phyloP scores from a whole-genome alignment of 768 basidiomycete species.

The Hericium erinaceus region DNA sequence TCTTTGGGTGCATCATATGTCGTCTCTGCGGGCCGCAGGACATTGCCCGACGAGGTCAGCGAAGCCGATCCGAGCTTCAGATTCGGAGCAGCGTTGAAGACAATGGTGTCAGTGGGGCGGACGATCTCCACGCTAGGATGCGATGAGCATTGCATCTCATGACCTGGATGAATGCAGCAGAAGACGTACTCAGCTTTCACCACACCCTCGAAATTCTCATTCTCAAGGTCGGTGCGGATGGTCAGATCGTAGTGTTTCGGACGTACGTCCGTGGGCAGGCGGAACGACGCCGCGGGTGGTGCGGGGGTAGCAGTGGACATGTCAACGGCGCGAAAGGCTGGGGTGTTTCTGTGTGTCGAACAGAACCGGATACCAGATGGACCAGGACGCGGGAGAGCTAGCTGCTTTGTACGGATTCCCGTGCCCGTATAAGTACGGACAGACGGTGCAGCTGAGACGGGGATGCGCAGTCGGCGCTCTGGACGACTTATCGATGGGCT shows the following conservation, averaged over 20 bases:
- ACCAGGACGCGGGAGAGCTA: not conserved
- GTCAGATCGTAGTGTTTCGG: conserved; percentile 74
- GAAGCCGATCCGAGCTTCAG: conserved; percentile 50
- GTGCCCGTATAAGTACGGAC: not conserved
- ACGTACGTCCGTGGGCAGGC: conserved; percentile 58
- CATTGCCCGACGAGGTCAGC: conserved; percentile 42
- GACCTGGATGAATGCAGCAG: not conserved
- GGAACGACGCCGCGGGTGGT: conserved; percentile 24
- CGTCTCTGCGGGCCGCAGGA: conserved; percentile 34
- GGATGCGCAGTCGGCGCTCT: not conserved
- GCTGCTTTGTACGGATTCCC: not conserved
- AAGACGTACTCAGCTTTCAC: conserved; percentile 56
- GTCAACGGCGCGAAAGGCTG: not conserved
- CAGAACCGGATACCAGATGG: conserved; percentile 1
- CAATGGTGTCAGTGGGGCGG: conserved; percentile 48
- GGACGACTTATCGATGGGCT: not conserved
- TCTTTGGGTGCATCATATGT: conserved; percentile 53
- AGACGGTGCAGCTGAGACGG: not conserved
- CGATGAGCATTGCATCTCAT: not conserved
- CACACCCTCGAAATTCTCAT: conserved; percentile 66
- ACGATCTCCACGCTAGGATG: conserved; percentile 49
- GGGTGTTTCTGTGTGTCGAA: conserved; percentile 1
- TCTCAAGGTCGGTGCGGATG: conserved; percentile 73
- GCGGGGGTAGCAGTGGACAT: not conserved
- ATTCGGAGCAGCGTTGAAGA: conserved; percentile 51